Base-by-base conservation (phyloP, 2,329 filamentous ascomycete species). In the Fusarium annulatum region DNA sequence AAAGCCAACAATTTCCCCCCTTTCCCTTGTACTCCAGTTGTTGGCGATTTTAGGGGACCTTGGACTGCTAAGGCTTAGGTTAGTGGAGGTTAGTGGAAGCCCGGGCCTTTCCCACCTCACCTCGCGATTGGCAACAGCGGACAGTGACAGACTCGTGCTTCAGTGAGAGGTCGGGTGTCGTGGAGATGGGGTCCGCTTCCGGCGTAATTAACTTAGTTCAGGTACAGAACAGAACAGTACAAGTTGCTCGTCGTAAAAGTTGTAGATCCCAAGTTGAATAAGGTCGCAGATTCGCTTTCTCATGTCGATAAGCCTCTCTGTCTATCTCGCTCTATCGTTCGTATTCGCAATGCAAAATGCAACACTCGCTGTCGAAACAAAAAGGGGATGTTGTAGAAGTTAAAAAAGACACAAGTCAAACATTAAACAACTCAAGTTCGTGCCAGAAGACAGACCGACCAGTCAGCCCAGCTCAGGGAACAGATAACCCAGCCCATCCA, bases 1-100 rank as follows among this genome's bases (percentile, higher is more conserved):
- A 55, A 73, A 66, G 69, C 61, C 34, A 75, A 74, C 66, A 75
- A 78, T 74, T 71, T 67, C 76, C 74, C 75, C 75, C 76, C 71
- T 77, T 77, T 75, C 75, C 62, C 60, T 72, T 72, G 70, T 67
- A 49, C 57, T 36, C 56, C 48, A 69, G 59, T 69, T 39, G 51
- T 45, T 26, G 52, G 46, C 49, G 59, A 65, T 38, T 68, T 68
- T 74, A 75, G 72, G 72, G 72, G 72, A 52, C 33, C 49, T 52
- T 26, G n/a, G n/a, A 75, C 69, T 66, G 42, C 64, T 53, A 55
- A 68, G 56, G 49, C 55, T 61, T 49, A 56, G 28, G 59, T 59
- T 67, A 67, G 64, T 61, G 64, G 64, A 67, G 52, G 60, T 73
- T 74, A 74, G 72, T 66, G 71, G 59, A 69, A 73, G 67, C 67